Base-by-base conservation (phyloP, 768 basidiomycete genomes). In the Paxillus rubicundulus region DNA sequence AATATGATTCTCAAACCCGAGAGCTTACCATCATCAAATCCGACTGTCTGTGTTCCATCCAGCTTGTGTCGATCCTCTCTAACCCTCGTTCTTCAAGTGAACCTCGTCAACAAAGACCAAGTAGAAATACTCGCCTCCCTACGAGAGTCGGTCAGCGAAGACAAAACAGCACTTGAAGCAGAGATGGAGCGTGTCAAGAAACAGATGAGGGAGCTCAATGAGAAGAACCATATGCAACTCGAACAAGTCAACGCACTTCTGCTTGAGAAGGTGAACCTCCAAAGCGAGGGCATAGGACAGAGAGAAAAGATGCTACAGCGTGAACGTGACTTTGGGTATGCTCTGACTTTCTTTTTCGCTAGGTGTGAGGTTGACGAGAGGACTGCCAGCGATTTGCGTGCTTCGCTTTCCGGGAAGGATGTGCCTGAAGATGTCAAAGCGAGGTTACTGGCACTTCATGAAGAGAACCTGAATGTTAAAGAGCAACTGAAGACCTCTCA, bases 51-150 rank as follows among this genome's bases (percentile, higher is more conserved):
- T 74, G 14, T 13, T 20, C 47, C 47, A 1, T 36, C 38, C 12
- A 13, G 5, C 27, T 43, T 16, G 5, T 9, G n/a, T 21, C 33
- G 34, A 52, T 6, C 4, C 37, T 56, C 7, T 44, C 60, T 53
- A 9, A 55, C 42, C 27, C 41, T 27, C 17, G 24, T 36, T 59
- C 42, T 34, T 32, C 12, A 61, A 96, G 94, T 98, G 63, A 89
- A 82, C 41, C 79, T 98, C 40, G 87, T 98, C 41, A 89, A 93
- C 74, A 92, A 91, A 67, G 93, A 97, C 65, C 92, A 98, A 66
- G 74, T 94, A 18, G 94, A 95, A 47, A 92, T 95, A 52, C 84
- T 98, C 30, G 79, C 85, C 2, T 84, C 84, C 6, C 73, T 97
- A 24, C 85, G 95, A 38, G 91, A 92, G 53, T 92, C 89, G 2